phyloP scores from a whole-genome alignment of 192 early-diverging fungal species.

The Coemansia sp. region DNA sequence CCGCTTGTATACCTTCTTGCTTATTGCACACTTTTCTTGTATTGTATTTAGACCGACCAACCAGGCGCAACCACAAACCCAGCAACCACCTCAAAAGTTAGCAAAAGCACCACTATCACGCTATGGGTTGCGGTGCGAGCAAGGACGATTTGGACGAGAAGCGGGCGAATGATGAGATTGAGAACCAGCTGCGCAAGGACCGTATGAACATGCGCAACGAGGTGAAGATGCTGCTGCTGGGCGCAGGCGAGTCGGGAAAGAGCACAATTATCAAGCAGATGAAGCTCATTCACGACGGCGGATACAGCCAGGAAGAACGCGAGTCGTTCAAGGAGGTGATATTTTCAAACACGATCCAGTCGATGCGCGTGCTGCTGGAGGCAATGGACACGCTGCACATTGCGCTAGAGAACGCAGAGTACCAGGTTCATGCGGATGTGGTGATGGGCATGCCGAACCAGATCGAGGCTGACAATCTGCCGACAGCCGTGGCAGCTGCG shows the following conservation, averaged over 20 bases:
- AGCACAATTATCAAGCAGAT: constrained; percentile 97
- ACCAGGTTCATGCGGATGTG: constrained; percentile 68
- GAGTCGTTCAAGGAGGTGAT: constrained; percentile 95
- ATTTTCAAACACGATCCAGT: constrained; percentile 93
- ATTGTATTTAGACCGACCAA: neutral
- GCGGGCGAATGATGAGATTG: constrained; percentile 86
- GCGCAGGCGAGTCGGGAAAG: constrained; percentile 96
- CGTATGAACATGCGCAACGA: constrained; percentile 79
- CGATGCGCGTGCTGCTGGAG: constrained; percentile 93
- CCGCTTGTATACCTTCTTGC: neutral
- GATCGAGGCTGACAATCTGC: constrained; percentile 86
- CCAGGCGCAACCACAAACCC: neutral
- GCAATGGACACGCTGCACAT: constrained; percentile 90
- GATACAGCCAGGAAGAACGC: constrained; percentile 86
- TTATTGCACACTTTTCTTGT: neutral
- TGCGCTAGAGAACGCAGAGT: constrained; percentile 65
- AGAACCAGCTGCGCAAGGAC: constrained; percentile 82
- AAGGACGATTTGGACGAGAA: constrained; percentile 84
- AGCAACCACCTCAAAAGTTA: neutral
- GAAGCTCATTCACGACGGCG: constrained; percentile 96
- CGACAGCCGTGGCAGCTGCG: constrained; percentile 74
- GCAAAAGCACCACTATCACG: neutral
- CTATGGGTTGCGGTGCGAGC: constrained; percentile 88
- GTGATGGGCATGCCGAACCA: constrained; percentile 81
- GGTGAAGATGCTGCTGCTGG: constrained; percentile 94